Conservation (phyloP, 345 rosid species). For the Salix dunnii region DNA sequence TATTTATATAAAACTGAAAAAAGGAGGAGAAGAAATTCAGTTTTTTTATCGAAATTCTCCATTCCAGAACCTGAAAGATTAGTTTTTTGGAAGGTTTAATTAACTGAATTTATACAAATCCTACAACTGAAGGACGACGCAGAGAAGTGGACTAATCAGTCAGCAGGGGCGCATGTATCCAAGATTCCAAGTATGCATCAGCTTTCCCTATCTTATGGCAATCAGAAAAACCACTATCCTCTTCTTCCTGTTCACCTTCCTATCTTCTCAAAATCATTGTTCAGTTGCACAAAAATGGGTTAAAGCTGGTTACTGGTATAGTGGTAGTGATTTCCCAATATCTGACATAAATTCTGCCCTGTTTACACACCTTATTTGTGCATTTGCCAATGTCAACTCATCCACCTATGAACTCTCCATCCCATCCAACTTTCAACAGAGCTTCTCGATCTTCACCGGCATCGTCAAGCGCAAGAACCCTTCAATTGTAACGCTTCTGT, state of each 20-base stretch:
- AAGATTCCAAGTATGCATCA: too few relatives aligned
- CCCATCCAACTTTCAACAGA: not conserved
- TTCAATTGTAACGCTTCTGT: conserved; percentile 23
- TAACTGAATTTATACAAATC: too few relatives aligned
- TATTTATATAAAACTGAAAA: too few relatives aligned
- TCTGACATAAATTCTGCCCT: conserved; percentile 2
- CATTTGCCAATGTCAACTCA: conserved; percentile 6
- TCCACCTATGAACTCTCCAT: conserved; percentile 16
- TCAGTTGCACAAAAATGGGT: conserved; percentile 6
- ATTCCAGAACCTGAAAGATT: too few relatives aligned
- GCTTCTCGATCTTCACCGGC: conserved; percentile 26
- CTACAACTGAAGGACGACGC: too few relatives aligned
- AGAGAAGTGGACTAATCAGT: too few relatives aligned
- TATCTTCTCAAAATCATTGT: not conserved
- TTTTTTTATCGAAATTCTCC: too few relatives aligned
- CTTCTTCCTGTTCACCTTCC: not conserved
- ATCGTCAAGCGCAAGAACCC: conserved; percentile 31
- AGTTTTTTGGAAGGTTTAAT: too few relatives aligned
- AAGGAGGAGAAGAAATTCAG: too few relatives aligned
- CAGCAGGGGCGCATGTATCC: too few relatives aligned
- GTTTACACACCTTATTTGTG: conserved; percentile 19
- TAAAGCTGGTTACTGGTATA: conserved; percentile 11
- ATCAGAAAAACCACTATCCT: not conserved
- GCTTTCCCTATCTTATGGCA: not conserved
- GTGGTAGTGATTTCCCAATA: not conserved